Evolutionary conservation across 176 grass and related monocot genomes (phyloP).

Genomic region (barley (Hordeum vulgare)): DNA sequence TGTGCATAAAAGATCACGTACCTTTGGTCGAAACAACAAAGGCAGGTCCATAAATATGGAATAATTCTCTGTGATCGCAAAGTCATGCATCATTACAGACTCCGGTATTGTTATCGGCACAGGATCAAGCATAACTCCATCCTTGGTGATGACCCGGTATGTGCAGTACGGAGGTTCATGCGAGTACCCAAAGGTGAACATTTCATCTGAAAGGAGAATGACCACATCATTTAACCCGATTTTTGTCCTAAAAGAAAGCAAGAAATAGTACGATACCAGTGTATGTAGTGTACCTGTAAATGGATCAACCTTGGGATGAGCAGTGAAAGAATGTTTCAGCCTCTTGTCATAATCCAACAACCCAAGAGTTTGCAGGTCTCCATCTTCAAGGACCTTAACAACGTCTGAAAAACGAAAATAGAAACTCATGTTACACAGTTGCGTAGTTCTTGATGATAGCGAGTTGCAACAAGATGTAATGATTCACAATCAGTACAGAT

Average conservation of each 20-base stretch:
- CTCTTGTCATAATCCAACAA: conserved; percentile 93
- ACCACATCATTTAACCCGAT: background rate
- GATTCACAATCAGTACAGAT: background rate
- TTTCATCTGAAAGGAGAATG: conserved; percentile 64
- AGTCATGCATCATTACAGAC: conserved; percentile 99
- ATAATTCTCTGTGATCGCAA: conserved; percentile 96
- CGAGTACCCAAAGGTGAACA: conserved; percentile 98
- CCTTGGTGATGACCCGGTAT: conserved; percentile 89
- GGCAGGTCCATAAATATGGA: conserved; percentile 97
- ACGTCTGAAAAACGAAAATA: conserved; percentile 55
- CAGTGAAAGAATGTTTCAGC: conserved; percentile 89
- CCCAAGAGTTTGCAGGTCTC: conserved; percentile 93
- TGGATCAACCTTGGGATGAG: conserved; percentile 97
- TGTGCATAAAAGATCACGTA: conserved; percentile 3
- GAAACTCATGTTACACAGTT: background rate
- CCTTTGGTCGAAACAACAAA: conserved; percentile 86
- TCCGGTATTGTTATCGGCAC: conserved; percentile 96
- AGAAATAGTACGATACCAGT: background rate
- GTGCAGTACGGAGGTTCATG: conserved; percentile 85
- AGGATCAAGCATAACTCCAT: conserved; percentile 89
- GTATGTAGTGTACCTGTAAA: conserved; percentile 60
- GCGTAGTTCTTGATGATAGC: background rate
- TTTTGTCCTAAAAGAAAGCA: background rate
- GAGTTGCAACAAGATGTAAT: background rate
- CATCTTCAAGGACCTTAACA: conserved; percentile 95